Percentiles rank a stretch among this genome's conserved stretches.
Conservation (phyloP, 306 rosid species). For the Bauhinia variegata region DNA sequence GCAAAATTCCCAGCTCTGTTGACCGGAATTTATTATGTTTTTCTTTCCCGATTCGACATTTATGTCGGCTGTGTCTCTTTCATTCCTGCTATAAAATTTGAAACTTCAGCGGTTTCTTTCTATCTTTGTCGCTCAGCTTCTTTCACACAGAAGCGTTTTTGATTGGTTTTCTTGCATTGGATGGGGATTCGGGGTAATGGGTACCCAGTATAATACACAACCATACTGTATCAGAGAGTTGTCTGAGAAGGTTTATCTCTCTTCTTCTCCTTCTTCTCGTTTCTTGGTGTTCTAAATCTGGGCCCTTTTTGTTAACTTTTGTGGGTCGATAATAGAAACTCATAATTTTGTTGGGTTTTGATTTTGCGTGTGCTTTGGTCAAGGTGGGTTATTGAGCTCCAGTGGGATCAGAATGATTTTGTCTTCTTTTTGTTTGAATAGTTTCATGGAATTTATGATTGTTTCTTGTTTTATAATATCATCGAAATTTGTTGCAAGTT, state of each 20-base stretch:
- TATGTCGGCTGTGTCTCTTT: conserved; percentile 45
- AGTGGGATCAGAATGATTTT: conserved; percentile 51
- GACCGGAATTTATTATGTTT: conserved; percentile 3
- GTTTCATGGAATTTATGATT: conserved; percentile 14
- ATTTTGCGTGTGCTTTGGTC: conserved; percentile 56
- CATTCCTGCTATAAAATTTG: conserved; percentile 26
- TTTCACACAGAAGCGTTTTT: conserved; percentile 39
- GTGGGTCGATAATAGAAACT: conserved; percentile 23
- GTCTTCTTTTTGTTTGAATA: conserved; percentile 41
- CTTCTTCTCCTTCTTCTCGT: conserved; percentile 12
- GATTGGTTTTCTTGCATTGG: conserved; percentile 44
- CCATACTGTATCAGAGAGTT: conserved; percentile 39
- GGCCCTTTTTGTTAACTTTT: conserved; percentile 29
- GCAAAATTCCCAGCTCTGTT: conserved; percentile 1
- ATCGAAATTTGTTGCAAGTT: conserved; percentile 28
- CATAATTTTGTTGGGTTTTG: conserved; percentile 43
- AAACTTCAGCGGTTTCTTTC: conserved; percentile 1
- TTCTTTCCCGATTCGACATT: conserved; percentile 41
- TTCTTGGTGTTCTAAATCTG: background rate
- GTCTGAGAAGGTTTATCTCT: conserved; percentile 43
- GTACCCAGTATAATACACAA: conserved; percentile 38
- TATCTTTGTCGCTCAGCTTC: conserved; percentile 30
- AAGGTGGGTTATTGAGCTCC: conserved; percentile 32
- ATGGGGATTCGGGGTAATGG: conserved; percentile 47
- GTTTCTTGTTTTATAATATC: conserved; percentile 34